Base-by-base conservation (phyloP, 139 green algal species). In the Tetraselmis chui region DNA sequence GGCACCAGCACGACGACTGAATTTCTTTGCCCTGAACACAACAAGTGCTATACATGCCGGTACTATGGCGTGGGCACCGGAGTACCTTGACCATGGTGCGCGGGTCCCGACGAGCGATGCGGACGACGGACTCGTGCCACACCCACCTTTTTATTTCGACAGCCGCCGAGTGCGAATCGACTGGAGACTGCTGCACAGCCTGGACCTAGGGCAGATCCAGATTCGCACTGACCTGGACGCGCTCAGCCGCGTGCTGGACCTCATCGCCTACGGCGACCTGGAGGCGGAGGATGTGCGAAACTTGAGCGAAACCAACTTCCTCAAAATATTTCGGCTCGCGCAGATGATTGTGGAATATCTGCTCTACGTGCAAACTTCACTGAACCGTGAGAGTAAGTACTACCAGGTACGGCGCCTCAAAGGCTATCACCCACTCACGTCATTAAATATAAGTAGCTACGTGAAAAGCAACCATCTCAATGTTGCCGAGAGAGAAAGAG, bases 281-380 rank as follows among this genome's bases (percentile, higher is more conserved):
- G 89, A 94, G 32, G 91, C 86, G 28, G 91, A 96, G 88, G 90
- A 92, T 29, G 84, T 83, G 0, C 85, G 90, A 45, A 88, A 91
- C 76, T 84, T 96, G n/a, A 92, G 83, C 28, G 85, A 92, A 81
- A 78, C 87, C 30, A 94, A 91, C 85, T 90, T 91, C 58, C 58
- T 89, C 24, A 92, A 92, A 32, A 28, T 95, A 1, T 95, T 95
- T 79, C 84, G 92, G 22, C 86, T 94, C 0, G 83, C 88, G 18
- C 93, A 97, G 91, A 89, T 97, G 78, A 89, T 91, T 26, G 81
- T 93, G 2, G 89, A 95, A 84, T 96, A 96, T 80, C 84, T 96
- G 83, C 89, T 96, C 59, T 91, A 95, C 59, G 91, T 95, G 5
- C 93, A 96, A 82, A 89, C 95, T 77, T 89, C 87, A 77, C 85